These are phyloP conservation scores for Linnemannia elongata DNA, from an alignment of 192 early-diverging fungal genomes.

Conservation along the genomic window DNA sequence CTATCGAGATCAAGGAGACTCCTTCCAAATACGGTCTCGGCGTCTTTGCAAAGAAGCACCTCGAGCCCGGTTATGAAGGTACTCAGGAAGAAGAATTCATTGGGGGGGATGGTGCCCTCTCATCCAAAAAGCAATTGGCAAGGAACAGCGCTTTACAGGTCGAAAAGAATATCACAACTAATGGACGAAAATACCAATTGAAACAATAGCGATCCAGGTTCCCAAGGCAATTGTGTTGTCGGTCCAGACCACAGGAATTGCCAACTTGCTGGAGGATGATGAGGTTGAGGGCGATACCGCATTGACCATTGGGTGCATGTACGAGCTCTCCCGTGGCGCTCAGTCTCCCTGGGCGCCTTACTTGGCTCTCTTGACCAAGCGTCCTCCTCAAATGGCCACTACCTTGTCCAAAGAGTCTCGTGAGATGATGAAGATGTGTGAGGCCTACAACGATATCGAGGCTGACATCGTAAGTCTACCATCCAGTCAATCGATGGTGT, in stretches of 20 bases:
- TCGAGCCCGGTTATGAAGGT: conserved; percentile 44
- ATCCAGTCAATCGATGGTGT: neutral
- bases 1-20: conserved; percentile 63
- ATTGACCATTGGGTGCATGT: conserved; percentile 83
- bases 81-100: neutral
- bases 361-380: conserved; percentile 68
- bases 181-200: neutral
- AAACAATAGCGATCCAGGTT: conserved; percentile 70
- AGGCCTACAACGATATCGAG: conserved; percentile 67
- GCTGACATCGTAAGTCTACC: conserved; percentile 61
- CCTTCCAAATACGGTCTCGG: conserved; percentile 52
- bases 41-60: conserved; percentile 42
- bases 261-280: conserved; percentile 78
- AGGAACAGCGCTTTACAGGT: neutral
- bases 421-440: conserved; percentile 76
- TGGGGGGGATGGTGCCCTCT: no score
- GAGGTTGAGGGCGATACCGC: conserved; percentile 75
- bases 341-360: conserved; percentile 86
- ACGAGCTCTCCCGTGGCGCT: conserved; percentile 75
- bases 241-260: conserved; percentile 77
- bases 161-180: neutral
- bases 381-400: conserved; percentile 71
- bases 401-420: conserved; percentile 75
- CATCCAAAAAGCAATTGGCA: neutral
- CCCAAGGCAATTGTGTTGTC: conserved; percentile 85